Percentiles rank a stretch among this genome's conserved stretches.
These are phyloP conservation scores for Calonectria leucothoes DNA, from an alignment of 2,329 filamentous ascomycete genomes.

Conservation along the genomic window DNA sequence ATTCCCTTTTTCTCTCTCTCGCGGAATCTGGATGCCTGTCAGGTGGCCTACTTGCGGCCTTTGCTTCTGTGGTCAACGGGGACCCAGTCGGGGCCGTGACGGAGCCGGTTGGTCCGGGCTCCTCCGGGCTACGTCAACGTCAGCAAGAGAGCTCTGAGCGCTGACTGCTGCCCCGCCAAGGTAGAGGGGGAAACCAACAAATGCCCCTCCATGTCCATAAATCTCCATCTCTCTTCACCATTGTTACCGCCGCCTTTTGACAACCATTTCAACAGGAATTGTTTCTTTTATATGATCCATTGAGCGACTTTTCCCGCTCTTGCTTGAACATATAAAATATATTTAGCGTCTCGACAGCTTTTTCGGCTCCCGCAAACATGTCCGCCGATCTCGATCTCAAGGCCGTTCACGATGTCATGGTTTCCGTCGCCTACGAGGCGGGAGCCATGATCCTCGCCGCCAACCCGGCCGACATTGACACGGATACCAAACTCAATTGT, in stretches of 20 bases:
- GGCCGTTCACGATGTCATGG: slow-evolving; percentile 70
- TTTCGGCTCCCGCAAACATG: slow-evolving; percentile 52
- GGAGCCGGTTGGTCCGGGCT: slow-evolving; percentile 23
- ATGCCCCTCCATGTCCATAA: slow-evolving; percentile 35
- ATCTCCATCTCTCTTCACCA: slow-evolving; percentile 25
- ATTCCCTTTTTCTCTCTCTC: neutral
- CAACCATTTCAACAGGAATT: neutral
- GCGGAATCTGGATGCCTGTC: neutral
- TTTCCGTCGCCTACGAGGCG: slow-evolving; percentile 71
- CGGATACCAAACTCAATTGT: slow-evolving; percentile 75
- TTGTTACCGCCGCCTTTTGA: neutral
- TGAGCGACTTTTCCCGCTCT: no score
- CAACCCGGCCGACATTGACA: slow-evolving; percentile 67
- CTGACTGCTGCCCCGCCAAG: slow-evolving; percentile 34
- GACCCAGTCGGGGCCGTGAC: slow-evolving; percentile 22
- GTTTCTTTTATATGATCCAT: neutral
- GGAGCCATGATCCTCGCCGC: slow-evolving; percentile 72
- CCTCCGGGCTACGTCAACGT: slow-evolving; percentile 18
- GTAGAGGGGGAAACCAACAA: neutral
- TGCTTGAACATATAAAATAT: neutral
- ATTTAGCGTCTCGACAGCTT: neutral
- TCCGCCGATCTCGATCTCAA: slow-evolving; percentile 65
- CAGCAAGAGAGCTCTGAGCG: neutral
- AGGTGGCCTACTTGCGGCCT: neutral
- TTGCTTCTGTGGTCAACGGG: neutral